phyloP scores from a whole-genome alignment of 345 rosid genomes.

The Populus alba region DNA sequence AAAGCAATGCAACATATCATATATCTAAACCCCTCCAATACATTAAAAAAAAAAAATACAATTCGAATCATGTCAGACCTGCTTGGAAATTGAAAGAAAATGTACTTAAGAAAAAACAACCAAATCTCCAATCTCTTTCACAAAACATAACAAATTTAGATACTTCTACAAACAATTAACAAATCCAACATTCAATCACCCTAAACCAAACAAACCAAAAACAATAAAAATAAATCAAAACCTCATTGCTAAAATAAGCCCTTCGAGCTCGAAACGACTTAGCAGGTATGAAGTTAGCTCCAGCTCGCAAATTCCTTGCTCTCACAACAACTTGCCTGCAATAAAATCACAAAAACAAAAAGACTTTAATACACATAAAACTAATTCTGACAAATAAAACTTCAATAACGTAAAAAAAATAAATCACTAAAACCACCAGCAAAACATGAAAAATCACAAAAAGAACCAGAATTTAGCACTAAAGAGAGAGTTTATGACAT shows the following conservation, averaged over 20 bases:
- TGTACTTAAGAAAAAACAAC: neutral
- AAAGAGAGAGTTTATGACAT: neutral
- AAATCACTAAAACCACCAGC: neutral
- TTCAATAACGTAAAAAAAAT: neutral
- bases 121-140: neutral
- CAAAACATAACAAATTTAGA: neutral
- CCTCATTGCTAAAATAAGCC: constrained; percentile 85
- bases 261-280: constrained; percentile 88
- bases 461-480: neutral
- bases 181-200: neutral
- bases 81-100: neutral
- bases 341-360: constrained; percentile 1
- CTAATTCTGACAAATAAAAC: neutral
- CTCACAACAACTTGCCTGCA: constrained; percentile 76
- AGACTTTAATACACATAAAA: neutral
- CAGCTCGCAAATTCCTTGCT: constrained; percentile 83
- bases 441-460: neutral
- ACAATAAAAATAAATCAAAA: constrained; percentile 13
- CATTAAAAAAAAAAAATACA: neutral
- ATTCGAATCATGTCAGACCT: neutral
- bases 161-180: neutral
- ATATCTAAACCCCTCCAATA: neutral
- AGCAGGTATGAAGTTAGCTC: constrained; percentile 79
- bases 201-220: neutral
- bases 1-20: neutral